Evolutionary conservation across 225 moss, liverwort and hornwort species (phyloP).

Genomic region (Neckera pumila): DNA sequence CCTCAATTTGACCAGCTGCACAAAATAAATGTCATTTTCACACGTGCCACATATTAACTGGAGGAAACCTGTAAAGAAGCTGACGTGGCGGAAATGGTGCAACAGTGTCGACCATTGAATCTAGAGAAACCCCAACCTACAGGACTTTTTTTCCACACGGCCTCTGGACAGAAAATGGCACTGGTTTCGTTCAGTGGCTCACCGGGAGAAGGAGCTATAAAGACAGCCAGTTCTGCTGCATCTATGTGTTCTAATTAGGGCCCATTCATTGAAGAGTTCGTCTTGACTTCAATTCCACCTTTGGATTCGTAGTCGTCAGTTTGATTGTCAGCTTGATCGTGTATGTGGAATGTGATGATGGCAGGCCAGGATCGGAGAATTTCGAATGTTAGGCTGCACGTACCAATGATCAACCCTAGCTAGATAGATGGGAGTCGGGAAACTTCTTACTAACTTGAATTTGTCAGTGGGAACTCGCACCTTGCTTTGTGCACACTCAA

Average conservation of each 20-base stretch:
- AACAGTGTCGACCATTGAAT: not conserved
- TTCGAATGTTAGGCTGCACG: not conserved
- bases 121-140: not conserved
- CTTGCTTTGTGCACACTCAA: not conserved
- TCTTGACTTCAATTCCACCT: not conserved
- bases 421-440: not conserved
- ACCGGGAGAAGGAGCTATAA: not conserved
- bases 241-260: not conserved
- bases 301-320: not conserved
- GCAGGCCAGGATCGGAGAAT: not conserved
- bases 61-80: not conserved
- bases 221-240: not conserved
- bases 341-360: not conserved
- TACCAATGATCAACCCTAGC: no score
- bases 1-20: not conserved
- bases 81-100: not conserved
- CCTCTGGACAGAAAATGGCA: not conserved
- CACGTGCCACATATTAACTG: not conserved
- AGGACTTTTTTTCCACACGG: not conserved
- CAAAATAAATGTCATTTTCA: accelerated
- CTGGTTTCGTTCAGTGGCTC: not conserved
- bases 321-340: not conserved
- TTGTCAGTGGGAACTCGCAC: not conserved
- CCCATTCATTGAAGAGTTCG: not conserved
- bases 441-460: not conserved